Evolutionary conservation across 768 basidiomycete genomes (phyloP).

Genomic region (Dioszegia aurantiaca): DNA sequence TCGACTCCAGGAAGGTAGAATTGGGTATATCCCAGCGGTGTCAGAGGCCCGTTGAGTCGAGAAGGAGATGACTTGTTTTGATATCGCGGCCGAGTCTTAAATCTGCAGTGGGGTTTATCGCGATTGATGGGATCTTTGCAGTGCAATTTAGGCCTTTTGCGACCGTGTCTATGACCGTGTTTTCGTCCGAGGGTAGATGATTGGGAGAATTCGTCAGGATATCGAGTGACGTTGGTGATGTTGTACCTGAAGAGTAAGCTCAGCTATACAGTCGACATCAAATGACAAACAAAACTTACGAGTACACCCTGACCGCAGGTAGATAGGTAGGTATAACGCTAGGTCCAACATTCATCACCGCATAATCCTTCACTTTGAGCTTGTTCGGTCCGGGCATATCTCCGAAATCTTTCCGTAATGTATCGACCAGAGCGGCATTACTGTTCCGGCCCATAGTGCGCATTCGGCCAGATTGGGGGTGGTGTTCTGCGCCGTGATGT

Average conservation of each 20-base stretch:
- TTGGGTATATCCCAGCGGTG: constrained; percentile 81
- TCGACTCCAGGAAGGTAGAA: constrained; percentile 64
- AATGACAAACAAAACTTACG: constrained; percentile 53
- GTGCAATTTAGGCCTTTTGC: constrained; percentile 54
- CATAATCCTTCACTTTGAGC: constrained; percentile 64
- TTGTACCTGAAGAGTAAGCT: constrained; percentile 58
- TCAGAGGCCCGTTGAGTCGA: constrained; percentile 65
- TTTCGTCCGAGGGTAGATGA: constrained; percentile 54
- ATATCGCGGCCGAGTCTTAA: constrained; percentile 58
- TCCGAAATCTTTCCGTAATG: constrained; percentile 65
- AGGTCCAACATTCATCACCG: constrained; percentile 74
- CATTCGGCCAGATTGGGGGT: constrained; percentile 19
- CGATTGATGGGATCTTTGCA: constrained; percentile 48
- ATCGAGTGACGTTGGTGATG: constrained; percentile 54
- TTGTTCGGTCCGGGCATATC: constrained; percentile 59
- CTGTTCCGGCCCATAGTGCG: constrained; percentile 40
- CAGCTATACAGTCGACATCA: not conserved
- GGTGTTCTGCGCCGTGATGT: constrained; percentile 17
- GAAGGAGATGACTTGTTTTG: constrained; percentile 63
- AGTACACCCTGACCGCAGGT: constrained; percentile 74
- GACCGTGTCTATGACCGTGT: constrained; percentile 61
- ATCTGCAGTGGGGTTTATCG: constrained; percentile 51
- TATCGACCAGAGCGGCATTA: constrained; percentile 55
- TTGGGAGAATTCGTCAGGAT: constrained; percentile 3
- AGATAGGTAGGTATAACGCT: constrained; percentile 84